These are phyloP conservation scores for Neobulgaria alba DNA, from an alignment of 2,329 filamentous ascomycete species.

Conservation along the genomic window DNA sequence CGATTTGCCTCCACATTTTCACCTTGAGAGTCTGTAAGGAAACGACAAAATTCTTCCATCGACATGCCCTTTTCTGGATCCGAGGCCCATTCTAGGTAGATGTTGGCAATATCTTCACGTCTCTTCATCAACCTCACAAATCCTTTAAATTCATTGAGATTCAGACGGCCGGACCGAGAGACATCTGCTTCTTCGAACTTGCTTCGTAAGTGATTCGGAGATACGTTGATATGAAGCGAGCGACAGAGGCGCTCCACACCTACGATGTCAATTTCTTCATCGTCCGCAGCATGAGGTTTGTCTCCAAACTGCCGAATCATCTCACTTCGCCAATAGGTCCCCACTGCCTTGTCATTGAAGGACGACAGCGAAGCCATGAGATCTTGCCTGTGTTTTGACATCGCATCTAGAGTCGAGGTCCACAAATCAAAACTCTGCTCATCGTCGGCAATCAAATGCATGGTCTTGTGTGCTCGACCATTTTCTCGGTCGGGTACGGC, in stretches of 20 bases:
- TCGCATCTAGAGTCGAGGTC: slow-evolving; percentile 74
- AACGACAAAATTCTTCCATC: slow-evolving; percentile 63
- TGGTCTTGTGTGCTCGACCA: slow-evolving; percentile 59
- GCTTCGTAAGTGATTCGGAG: slow-evolving; percentile 60
- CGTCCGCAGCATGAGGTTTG: slow-evolving; percentile 41
- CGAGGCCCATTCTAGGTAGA: slow-evolving; percentile 57
- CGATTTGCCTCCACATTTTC: slow-evolving; percentile 64
- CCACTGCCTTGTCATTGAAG: slow-evolving; percentile 74
- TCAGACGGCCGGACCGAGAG: slow-evolving; percentile 56
- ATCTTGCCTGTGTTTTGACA: slow-evolving; percentile 79
- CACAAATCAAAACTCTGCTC: slow-evolving; percentile 65
- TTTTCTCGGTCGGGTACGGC: slow-evolving; percentile 69
- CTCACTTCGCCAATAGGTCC: slow-evolving; percentile 77
- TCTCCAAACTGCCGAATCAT: slow-evolving; percentile 62
- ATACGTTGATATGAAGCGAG: slow-evolving; percentile 85
- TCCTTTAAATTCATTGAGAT: slow-evolving; percentile 71
- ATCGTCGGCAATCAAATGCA: slow-evolving; percentile 79
- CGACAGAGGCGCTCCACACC: slow-evolving; percentile 80
- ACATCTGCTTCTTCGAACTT: slow-evolving; percentile 68
- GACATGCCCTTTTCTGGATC: slow-evolving; percentile 58
- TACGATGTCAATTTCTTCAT: slow-evolving; percentile 66
- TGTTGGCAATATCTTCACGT: slow-evolving; percentile 67
- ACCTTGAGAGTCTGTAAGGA: slow-evolving; percentile 64
- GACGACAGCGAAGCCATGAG: slow-evolving; percentile 84
- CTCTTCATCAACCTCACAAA: slow-evolving; percentile 80